phyloP scores from a whole-genome alignment of 2,329 filamentous ascomycete species.

The Huntiella moniliformis region DNA sequence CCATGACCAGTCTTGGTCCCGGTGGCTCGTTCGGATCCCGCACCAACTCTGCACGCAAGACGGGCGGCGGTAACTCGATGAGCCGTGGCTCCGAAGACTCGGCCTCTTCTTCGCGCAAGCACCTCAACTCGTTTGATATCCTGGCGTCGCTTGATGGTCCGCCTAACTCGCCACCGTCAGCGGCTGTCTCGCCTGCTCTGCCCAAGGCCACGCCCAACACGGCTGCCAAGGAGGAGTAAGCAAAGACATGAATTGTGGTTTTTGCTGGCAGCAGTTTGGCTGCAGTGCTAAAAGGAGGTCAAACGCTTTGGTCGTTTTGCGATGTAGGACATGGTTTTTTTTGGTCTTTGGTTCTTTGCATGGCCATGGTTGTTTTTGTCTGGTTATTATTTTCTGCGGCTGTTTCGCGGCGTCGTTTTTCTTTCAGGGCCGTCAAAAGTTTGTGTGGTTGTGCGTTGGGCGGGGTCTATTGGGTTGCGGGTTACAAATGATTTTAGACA shows the following conservation, averaged over 20 bases:
- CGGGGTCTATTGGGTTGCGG: no score
- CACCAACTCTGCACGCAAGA: conserved; percentile 64
- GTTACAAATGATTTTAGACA: not conserved
- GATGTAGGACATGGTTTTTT: no score
- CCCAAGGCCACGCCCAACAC: conserved; percentile 41
- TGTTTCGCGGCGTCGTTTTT: no score
- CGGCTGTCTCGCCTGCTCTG: conserved; percentile 45
- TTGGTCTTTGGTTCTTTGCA: no score
- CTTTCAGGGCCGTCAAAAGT: no score
- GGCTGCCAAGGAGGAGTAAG: conserved; percentile 20
- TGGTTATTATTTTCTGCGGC: no score
- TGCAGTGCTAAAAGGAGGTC: no score
- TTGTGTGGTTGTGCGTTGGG: no score
- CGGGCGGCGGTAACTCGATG: conserved; percentile 53
- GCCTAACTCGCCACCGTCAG: conserved; percentile 51
- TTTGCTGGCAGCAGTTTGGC: no score
- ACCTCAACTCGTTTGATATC: conserved; percentile 85
- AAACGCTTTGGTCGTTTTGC: no score
- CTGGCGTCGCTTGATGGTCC: conserved; percentile 44
- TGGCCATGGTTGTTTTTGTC: no score
- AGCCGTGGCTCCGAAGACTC: conserved; percentile 67
- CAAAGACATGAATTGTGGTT: not conserved
- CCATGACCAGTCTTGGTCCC: conserved; percentile 55
- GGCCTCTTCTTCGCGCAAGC: conserved; percentile 69
- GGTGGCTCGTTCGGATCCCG: conserved; percentile 76